Base-by-base conservation (phyloP, 176 grass and related monocot species). In the Stipa capillata region DNA sequence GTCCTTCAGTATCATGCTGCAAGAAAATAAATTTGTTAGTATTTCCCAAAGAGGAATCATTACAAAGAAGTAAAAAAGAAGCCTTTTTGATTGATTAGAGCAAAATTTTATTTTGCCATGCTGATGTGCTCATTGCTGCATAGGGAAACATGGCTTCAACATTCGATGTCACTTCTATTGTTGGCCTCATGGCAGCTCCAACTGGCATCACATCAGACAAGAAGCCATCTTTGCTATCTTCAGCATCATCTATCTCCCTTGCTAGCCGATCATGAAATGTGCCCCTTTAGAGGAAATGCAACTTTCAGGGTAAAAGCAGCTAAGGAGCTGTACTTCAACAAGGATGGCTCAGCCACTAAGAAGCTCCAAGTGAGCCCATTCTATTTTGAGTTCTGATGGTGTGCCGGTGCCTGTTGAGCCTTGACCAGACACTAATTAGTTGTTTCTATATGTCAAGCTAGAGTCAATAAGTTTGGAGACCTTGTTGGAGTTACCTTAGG, bases 311-410 rank as follows among this genome's bases (percentile, higher is more conserved):
- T 90, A 12, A 91, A 84, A 47, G 89, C 87, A 25, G 94, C 94
- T 1, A 97, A 97, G 85, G 95, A 97, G 56, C 72, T 97, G 7
- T 94, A 97, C 79, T 97, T 97, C 79, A 97, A 97, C 86, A 97
- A 97, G 78, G 94, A 97, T 71, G 94, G 91, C 6, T 97, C 91
- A n/a, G 89, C 95, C 72, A 92, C 13, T 85, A 97, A 92, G 82
- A 97, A 92, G 72, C 89, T 97, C 33, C 95, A 94, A 85, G 92
- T 90, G 39, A 83, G 65, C 48, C 49, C 12, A 39, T 43, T 52
- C 0, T 33, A 15, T 24, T 34, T 37, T 44, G 8, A n/a, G 17
- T 40, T 32, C 0, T 50, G 33, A 43, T 1, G 10, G 15, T 76
- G 23, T 70, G 18, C 2, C 11, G 7, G 20, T 56, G 12, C 5